Percentiles rank a stretch among this genome's conserved stretches.
Conservation (phyloP, 176 grass and related monocot species). For the Rhynchospora pubera region DNA sequence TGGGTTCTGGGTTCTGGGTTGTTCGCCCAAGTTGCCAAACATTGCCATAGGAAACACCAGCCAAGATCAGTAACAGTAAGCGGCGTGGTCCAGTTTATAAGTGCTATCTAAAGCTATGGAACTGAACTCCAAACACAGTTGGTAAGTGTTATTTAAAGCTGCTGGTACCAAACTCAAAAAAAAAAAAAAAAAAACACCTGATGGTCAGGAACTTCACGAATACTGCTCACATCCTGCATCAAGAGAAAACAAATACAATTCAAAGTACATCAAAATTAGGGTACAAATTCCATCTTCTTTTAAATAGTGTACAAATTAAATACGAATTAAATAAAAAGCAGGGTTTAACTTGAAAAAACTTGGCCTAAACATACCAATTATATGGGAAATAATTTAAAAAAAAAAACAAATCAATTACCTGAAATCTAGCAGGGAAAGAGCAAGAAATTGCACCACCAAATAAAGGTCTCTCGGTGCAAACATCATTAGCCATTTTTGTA, state of each 20-base stretch:
- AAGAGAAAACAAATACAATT: background rate
- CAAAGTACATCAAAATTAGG: background rate
- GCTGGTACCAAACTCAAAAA: too few species aligned
- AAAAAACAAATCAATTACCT: constrained; percentile 24
- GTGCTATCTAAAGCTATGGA: too few species aligned
- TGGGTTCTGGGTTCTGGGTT: too few species aligned
- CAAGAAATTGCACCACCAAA: constrained; percentile 84
- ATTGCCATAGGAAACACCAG: background rate
- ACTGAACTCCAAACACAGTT: too few species aligned
- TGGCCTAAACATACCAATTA: background rate
- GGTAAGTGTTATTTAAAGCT: too few species aligned
- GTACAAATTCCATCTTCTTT: background rate
- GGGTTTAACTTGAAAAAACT: background rate
- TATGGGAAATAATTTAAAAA: background rate
- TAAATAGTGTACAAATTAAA: background rate
- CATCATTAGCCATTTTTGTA: constrained; percentile 46
- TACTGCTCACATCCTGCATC: constrained; percentile 72
- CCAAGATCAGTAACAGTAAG: background rate
- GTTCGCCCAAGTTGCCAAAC: too few species aligned
- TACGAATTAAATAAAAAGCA: background rate
- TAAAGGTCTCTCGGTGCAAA: constrained; percentile 35
- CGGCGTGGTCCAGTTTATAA: too few species aligned
- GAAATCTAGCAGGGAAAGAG: constrained; percentile 59
- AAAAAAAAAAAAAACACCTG: constrained; percentile 29
- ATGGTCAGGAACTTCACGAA: constrained; percentile 76